phyloP scores from a whole-genome alignment of 129 eudicot genomes.

The Tagetes erecta region DNA sequence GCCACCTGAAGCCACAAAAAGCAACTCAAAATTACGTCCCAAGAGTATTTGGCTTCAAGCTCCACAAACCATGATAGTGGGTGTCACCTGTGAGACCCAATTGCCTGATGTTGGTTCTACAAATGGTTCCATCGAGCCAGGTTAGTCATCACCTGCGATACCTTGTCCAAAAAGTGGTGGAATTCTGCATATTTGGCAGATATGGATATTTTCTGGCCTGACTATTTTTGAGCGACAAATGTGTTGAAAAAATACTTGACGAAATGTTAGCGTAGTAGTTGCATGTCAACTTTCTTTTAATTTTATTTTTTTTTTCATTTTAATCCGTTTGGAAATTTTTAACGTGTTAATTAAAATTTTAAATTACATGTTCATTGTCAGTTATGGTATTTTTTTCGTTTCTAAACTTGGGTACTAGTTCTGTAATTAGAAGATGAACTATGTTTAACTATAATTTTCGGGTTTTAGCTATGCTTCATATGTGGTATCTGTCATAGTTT shows the following conservation, averaged over 20 bases:
- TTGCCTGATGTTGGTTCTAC: slow-evolving; percentile 32
- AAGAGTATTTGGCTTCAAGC: slow-evolving; percentile 90
- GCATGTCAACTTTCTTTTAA: slow-evolving; percentile 6
- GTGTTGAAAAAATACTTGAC: slow-evolving; percentile 28
- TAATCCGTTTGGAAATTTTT: slow-evolving; percentile 24
- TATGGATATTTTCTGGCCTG: slow-evolving; percentile 25
- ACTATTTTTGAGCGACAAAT: slow-evolving; percentile 27
- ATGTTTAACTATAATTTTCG: background rate
- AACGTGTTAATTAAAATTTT: slow-evolving; percentile 20
- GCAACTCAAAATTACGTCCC: slow-evolving; percentile 69
- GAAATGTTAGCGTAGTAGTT: slow-evolving; percentile 33
- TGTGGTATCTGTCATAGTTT: background rate
- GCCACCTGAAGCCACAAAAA: slow-evolving; percentile 88
- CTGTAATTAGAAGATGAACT: slow-evolving; percentile 28
- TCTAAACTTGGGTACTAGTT: slow-evolving; percentile 23
- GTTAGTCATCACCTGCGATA: slow-evolving; percentile 15
- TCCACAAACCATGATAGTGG: slow-evolving; percentile 69
- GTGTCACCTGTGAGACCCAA: background rate
- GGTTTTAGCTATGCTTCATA: slow-evolving; percentile 15
- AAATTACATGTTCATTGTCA: slow-evolving; percentile 14
- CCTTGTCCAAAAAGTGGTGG: slow-evolving; percentile 2
- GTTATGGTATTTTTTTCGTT: slow-evolving; percentile 5
- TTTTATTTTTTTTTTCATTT: background rate
- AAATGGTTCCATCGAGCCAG: slow-evolving; percentile 21
- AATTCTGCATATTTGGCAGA: slow-evolving; percentile 18